Percentiles rank a stretch among this genome's conserved stretches.
Conservation (phyloP, 345 rosid genomes). For the Populus alba region DNA sequence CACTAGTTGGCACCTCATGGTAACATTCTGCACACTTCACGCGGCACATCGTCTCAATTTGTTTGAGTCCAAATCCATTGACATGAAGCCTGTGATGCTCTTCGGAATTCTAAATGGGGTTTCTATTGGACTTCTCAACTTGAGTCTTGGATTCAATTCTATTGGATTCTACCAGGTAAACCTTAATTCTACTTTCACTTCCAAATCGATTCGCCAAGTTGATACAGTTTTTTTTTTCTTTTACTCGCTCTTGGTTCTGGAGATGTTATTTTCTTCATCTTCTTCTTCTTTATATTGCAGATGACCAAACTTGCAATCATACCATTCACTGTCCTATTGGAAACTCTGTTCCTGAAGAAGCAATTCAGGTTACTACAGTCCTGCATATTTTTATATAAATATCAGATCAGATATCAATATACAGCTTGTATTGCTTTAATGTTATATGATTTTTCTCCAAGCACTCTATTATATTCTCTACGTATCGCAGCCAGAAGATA, state of each 20-base stretch:
- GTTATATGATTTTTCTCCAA: background rate
- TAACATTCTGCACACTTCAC: slow-evolving; percentile 87
- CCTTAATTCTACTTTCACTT: background rate
- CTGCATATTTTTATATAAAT: too few species aligned
- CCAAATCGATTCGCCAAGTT: background rate
- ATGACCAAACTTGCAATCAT: slow-evolving; percentile 99
- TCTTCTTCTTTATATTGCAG: slow-evolving; percentile 31
- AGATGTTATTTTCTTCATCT: background rate
- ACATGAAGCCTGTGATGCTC: slow-evolving; percentile 81
- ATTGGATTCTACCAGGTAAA: slow-evolving; percentile 92
- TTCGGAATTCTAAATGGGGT: slow-evolving; percentile 94
- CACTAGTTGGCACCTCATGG: slow-evolving; percentile 97
- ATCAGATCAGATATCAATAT: background rate
- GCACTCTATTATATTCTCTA: background rate
- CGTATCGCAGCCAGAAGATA: slow-evolving; percentile 67
- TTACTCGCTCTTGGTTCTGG: background rate
- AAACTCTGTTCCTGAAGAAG: slow-evolving; percentile 85
- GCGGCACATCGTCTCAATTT: slow-evolving; percentile 72
- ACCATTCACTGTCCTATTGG: slow-evolving; percentile 92
- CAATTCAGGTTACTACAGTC: slow-evolving; percentile 64
- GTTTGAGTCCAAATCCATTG: slow-evolving; percentile 79
- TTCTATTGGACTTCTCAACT: slow-evolving; percentile 89
- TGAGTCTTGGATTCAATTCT: slow-evolving; percentile 97
- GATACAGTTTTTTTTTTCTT: too few species aligned
- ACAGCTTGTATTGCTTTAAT: background rate